Evolutionary conservation across 805 yeast species (phyloP), one percentile per base, ranked within the genome.

Genomic region (Komagataella populi): DNA sequence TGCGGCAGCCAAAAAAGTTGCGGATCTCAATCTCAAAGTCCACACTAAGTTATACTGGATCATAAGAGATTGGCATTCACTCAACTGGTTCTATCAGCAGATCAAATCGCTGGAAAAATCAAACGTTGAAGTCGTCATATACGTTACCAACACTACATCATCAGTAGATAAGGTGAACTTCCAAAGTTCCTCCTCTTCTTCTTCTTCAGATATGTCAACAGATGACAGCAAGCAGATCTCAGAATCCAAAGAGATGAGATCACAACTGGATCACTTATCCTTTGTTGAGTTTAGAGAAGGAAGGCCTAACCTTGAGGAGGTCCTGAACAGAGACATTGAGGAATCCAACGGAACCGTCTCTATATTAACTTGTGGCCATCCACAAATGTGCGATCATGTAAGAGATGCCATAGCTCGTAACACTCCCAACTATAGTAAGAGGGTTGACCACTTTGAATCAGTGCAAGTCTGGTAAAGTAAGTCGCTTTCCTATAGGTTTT

Each of bases 361-460:
- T 1, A 62, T 77, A 55, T 72, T 71, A 51, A 68, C 73, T 4
- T 77, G 82, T 65, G 78, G 77, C 23, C 77, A 75, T 60, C 68
- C 71, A 24, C 54, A 65, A 23, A 67, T 75, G 68, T 72, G 67
- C 44, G 89, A 82, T 58, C 71, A 67, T 2, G 56, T 80, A 16
- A 72, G 91, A 59, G 60, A 67, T 46, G 62, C 73, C 3, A 73
- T 81, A 4, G 69, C 74, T 0, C 54, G 63, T 24, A 62, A 71
- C 14, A 68, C 73, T 49, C 39, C 39, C 10, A 30, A 30, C 39
- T 30, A 30, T 30, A 30, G 14, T 6, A 30, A 30, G 39, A 72
- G 85, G 47, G 75, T 85, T n/a, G 90, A 83, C 54, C 81, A 81
- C 59, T 81, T 71, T 60, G 95, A 87, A 61, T 90, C 84, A 59